phyloP scores from a whole-genome alignment of 768 basidiomycete species.

The Asterophora lycoperdoides region DNA sequence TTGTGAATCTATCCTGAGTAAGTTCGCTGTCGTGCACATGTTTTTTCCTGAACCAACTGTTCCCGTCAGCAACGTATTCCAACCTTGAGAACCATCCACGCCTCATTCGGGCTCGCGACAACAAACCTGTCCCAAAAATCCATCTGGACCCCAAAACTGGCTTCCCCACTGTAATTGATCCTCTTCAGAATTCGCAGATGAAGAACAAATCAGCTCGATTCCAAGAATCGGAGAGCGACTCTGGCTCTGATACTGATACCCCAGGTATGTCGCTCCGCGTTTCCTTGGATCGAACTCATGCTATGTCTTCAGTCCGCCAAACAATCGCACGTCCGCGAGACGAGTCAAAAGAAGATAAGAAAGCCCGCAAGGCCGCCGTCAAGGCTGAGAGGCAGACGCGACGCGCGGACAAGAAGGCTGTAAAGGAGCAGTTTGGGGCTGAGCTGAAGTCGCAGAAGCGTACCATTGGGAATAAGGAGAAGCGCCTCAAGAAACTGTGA shows the following conservation, averaged over 20 bases:
- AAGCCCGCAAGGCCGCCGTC: constrained; percentile 62
- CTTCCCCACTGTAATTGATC: constrained; percentile 53
- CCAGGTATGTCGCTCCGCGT: constrained; percentile 16
- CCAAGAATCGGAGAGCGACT: constrained; percentile 21
- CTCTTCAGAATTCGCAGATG: constrained; percentile 10
- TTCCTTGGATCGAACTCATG: background rate
- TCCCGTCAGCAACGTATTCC: constrained; percentile 78
- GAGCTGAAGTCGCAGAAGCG: constrained; percentile 63
- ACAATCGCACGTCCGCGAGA: constrained; percentile 68
- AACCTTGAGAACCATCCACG: constrained; percentile 97
- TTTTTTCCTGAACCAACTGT: background rate
- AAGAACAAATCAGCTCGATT: constrained; percentile 14
- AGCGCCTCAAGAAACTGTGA: constrained; percentile 43
- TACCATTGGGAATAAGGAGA: constrained; percentile 42
- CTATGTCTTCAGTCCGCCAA: constrained; percentile 9
- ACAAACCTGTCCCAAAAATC: constrained; percentile 57
- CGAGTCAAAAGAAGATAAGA: constrained; percentile 76
- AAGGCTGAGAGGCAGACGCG: constrained; percentile 64
- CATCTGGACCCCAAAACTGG: constrained; percentile 73
- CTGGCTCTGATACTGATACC: constrained; percentile 24
- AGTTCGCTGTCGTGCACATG: constrained; percentile 26
- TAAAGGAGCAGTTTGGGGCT: constrained; percentile 55
- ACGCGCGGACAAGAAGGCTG: constrained; percentile 62
- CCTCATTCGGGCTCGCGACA: constrained; percentile 67
- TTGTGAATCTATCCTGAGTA: constrained; percentile 92